phyloP scores from a whole-genome alignment of 1,284 basidiomycete species.

The Marasmius oreades region DNA sequence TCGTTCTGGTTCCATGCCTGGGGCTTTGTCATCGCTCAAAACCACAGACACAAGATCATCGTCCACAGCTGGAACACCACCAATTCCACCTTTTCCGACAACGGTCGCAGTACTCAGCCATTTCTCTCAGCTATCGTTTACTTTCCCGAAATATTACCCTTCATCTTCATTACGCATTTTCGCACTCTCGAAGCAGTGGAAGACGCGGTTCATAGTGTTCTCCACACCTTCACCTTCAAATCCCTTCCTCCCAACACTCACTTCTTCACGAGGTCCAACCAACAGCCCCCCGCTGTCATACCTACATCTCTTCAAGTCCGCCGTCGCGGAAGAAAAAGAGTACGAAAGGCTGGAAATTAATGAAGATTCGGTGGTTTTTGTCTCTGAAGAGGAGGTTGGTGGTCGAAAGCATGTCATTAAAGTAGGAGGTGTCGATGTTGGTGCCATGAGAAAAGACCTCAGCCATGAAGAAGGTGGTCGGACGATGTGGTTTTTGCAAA shows the following conservation, averaged over 20 bases:
- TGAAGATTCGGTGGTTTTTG: constrained; percentile 68
- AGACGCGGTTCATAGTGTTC: constrained; percentile 57
- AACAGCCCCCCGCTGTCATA: constrained; percentile 40
- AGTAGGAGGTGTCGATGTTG: constrained; percentile 59
- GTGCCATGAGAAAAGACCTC: constrained; percentile 42
- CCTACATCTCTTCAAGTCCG: constrained; percentile 68
- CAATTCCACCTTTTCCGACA: constrained; percentile 59
- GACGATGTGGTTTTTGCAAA: constrained; percentile 68
- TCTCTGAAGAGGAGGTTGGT: constrained; percentile 65
- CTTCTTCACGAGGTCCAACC: constrained; percentile 25
- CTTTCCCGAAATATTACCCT: constrained; percentile 62
- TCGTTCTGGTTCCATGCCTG: constrained; percentile 35
- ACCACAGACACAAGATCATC: neutral
- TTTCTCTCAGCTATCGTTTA: constrained; percentile 48
- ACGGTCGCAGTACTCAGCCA: constrained; percentile 43
- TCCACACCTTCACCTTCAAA: constrained; percentile 45
- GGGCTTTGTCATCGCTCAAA: constrained; percentile 3
- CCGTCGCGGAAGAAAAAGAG: constrained; percentile 56
- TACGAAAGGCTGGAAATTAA: constrained; percentile 70
- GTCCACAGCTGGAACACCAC: neutral
- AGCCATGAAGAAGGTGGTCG: constrained; percentile 45
- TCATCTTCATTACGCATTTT: constrained; percentile 65
- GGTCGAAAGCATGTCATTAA: constrained; percentile 63
- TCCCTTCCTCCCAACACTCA: constrained; percentile 10
- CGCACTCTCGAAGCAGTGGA: constrained; percentile 71